phyloP scores from a whole-genome alignment of 139 green algal genomes.

The Asterochloris sp. region DNA sequence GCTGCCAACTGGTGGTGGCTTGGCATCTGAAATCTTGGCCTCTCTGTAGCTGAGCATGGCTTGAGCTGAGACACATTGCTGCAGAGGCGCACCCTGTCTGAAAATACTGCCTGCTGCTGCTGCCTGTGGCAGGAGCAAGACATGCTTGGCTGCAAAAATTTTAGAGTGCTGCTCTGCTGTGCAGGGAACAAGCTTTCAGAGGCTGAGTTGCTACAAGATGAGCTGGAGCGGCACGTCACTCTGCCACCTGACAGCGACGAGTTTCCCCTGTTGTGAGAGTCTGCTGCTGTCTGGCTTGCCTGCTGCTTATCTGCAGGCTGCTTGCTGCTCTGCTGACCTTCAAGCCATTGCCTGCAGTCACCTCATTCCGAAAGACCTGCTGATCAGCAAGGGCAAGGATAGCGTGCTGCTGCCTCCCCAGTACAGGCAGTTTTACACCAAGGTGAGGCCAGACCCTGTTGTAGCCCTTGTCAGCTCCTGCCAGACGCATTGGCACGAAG shows the following conservation, averaged over 20 bases:
- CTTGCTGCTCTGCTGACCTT: too few relatives aligned
- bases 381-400: constrained; percentile 2
- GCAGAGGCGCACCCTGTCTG: too few relatives aligned
- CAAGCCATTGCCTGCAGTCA: background rate
- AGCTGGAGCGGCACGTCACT: background rate
- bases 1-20: background rate
- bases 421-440: background rate
- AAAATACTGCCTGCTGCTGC: too few relatives aligned
- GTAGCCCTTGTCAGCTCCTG: background rate
- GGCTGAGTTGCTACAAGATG: background rate
- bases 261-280: background rate
- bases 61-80: too few relatives aligned
- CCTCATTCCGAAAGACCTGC: constrained; percentile 7
- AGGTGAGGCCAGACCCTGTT: background rate
- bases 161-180: too few relatives aligned
- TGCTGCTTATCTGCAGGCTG: too few relatives aligned
- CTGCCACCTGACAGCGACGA: constrained; percentile 1
- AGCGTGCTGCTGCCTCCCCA: constrained; percentile 1
- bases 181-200: too few relatives aligned
- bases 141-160: too few relatives aligned
- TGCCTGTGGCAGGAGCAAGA: too few relatives aligned
- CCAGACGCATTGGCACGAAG: background rate
- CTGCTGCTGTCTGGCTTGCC: too few relatives aligned
- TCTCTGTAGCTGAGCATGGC: too few relatives aligned
- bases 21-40: too few relatives aligned